Conservation (phyloP, 768 basidiomycete genomes). For the Termitomyces sp. region DNA sequence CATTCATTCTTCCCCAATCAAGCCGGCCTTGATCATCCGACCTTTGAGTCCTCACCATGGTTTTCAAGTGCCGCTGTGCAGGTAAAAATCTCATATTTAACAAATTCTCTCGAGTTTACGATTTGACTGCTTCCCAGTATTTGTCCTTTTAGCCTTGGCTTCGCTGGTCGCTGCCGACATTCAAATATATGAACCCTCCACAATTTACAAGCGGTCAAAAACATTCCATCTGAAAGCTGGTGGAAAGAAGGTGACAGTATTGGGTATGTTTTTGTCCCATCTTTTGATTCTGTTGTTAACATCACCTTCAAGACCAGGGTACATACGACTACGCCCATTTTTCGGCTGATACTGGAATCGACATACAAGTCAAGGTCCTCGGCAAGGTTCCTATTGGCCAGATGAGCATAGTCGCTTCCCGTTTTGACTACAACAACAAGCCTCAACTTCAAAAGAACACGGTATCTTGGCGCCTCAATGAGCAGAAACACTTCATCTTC, state of each 20-base stretch:
- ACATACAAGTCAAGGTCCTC: slow-evolving; percentile 11
- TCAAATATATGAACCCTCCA: slow-evolving; percentile 9
- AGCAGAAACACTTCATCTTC: slow-evolving; percentile 11
- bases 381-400: slow-evolving; percentile 6
- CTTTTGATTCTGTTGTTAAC: not conserved
- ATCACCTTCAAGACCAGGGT: slow-evolving; percentile 2
- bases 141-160: slow-evolving; percentile 7
- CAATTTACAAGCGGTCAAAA: slow-evolving; percentile 7
- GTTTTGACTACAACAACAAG: slow-evolving; percentile 13
- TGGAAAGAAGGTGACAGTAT: slow-evolving; percentile 8
- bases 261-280: slow-evolving; percentile 4
- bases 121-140: not conserved
- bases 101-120: not conserved
- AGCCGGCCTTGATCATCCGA: slow-evolving; percentile 16
- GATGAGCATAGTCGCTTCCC: slow-evolving; percentile 10
- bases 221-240: slow-evolving; percentile 9
- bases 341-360: slow-evolving; percentile 9
- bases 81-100: not conserved
- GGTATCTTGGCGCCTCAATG: slow-evolving; percentile 7
- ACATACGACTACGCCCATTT: slow-evolving; percentile 15
- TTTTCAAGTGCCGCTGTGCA: slow-evolving; percentile 12
- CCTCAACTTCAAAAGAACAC: slow-evolving; percentile 9
- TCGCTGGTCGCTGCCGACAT: slow-evolving; percentile 6
- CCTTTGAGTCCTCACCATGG: slow-evolving; percentile 8
- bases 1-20: slow-evolving; percentile 1